Evolutionary conservation across 2,329 filamentous ascomycete genomes (phyloP), one percentile per base, ranked within the genome.

Genomic region (Venturia effusa): DNA sequence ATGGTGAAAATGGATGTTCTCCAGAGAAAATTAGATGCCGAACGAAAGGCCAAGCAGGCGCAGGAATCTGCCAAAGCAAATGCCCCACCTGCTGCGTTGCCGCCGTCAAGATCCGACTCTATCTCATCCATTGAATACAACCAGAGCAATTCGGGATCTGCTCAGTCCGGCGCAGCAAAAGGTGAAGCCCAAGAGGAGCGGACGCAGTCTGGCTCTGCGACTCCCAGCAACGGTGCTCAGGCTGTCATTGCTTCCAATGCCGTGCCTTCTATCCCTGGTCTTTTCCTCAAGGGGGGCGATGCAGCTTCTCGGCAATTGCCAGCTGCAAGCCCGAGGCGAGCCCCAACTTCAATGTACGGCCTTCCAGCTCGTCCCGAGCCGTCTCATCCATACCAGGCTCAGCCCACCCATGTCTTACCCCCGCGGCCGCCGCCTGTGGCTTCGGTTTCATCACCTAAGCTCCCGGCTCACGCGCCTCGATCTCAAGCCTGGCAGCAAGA

Each of bases 1-100:
- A 40, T 40, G 59, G 59, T 61, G 59, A 62, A 62, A 30, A 45
- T 37, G 43, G 60, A 62, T 41, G 61, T 39, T 27, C 48, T 63
- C 15, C n/a, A 39, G 27, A 45, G 61, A 15, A 63, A 57, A 15
- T n/a, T 63, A 32, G 40, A 55, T 39, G 61, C 34, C 19, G 51
- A 55, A 45, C 45, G 43, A 11, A 51, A 62, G 41, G 41, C 39
- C 51, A 34, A 51, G 24, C 40, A 45, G 32, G 45, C 22, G 5
- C 41, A 45, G 34, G 45, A 55, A 11, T 22, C 34, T 27, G 43
- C 61, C 22, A 51, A 51, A 17, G 43, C 45, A 34, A 32, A 22
- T n/a, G 30, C 45, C 27, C 32, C 39, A 59, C n/a, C n/a, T 15
- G 30, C 27, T 2, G 15, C 34, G 30, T 24, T 34, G 51, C 51